Evolutionary conservation across 441 rosid genomes (phyloP), one percentile per base, ranked within the genome.

Genomic region (Populus hybrid): DNA sequence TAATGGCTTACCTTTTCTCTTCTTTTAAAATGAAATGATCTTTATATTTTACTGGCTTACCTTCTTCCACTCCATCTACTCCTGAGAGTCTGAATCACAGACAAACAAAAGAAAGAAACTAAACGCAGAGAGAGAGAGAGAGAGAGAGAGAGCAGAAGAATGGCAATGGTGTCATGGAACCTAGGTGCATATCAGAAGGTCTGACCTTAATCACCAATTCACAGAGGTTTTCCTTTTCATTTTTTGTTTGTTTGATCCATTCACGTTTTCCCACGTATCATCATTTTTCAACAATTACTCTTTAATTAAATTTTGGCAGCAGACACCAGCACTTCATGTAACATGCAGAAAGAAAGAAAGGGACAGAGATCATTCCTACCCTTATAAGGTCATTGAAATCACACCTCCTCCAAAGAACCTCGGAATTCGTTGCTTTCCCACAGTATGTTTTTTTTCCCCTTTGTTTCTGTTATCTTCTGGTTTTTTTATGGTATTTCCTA

Each of bases 391-490:
- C 42, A 78, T 93, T 76, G 99, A 95, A 81, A 88, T 93, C 14
- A 93, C 98, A 14, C 98, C 98, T 76, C 98, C 97, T 2, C 97
- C 99, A 76, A 93, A 87, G 87, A 84, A 80, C 82, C 97, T 95
- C n/a, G 98, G 97, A 82, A 84, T 87, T 84, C 97, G 97, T 64
- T 90, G 93, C 84, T 88, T 93, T 75, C 89, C 99, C 78, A 82
- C 87, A 5, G 97, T 90, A 76, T 78, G 93, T 85, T 18, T 38
- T 72, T 36, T 0, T 21, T 40, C 12, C 59, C 28, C 28, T 16
- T 38, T 32, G 24, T 76, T 40, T 70, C 7, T n/a, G 53, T 59
- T 18, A 10, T 81, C 18, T 72, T 26, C 14, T 23, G 14, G 12
- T 21, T 72, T 9, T n/a, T 76, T 46, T 6, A 6, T 34, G 36